These are phyloP conservation scores for Myriangium duriaei DNA, from an alignment of 2,329 filamentous ascomycete species.

Conservation along the genomic window DNA sequence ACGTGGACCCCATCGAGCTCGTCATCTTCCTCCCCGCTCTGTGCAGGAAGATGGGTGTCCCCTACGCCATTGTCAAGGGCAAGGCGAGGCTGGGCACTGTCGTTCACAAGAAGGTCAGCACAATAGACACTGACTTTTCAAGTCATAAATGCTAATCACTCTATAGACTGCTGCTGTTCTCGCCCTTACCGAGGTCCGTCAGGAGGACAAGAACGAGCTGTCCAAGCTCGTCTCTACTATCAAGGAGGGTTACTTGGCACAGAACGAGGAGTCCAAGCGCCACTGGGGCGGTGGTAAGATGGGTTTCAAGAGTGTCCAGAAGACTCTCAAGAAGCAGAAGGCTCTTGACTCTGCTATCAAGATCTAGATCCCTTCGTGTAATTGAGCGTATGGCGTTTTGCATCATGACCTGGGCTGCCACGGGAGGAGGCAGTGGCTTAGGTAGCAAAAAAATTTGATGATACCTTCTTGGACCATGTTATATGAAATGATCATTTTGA, in stretches of 20 bases:
- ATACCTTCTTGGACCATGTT: constrained; percentile 9
- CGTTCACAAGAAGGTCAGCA: constrained; percentile 91
- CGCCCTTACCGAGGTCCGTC: constrained; percentile 89
- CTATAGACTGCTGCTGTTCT: constrained; percentile 89
- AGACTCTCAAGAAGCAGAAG: constrained; percentile 81
- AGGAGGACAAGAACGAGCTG: constrained; percentile 96
- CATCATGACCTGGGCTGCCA: constrained; percentile 4
- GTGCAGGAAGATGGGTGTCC: constrained; percentile 99
- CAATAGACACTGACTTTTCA: constrained; percentile 1
- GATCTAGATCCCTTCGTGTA: constrained; percentile 54
- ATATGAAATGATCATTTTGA: constrained; percentile 6
- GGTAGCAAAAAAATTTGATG: constrained; percentile 10
- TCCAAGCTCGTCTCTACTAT: constrained; percentile 90
- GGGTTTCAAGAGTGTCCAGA: constrained; percentile 79
- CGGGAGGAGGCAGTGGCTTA: constrained; percentile 1
- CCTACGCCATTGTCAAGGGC: constrained; percentile 98
- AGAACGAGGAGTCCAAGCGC: constrained; percentile 80
- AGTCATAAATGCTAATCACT: too few species aligned
- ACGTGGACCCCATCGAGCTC: constrained; percentile 98
- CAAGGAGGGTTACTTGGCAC: constrained; percentile 97
- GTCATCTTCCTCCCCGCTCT: constrained; percentile 98
- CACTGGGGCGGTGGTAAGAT: constrained; percentile 99
- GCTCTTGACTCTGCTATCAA: constrained; percentile 89
- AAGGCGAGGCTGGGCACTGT: constrained; percentile 98
- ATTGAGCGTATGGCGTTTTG: neutral